phyloP scores from a whole-genome alignment of 1,139 yeast species.

The Blastobotrys elegans region DNA sequence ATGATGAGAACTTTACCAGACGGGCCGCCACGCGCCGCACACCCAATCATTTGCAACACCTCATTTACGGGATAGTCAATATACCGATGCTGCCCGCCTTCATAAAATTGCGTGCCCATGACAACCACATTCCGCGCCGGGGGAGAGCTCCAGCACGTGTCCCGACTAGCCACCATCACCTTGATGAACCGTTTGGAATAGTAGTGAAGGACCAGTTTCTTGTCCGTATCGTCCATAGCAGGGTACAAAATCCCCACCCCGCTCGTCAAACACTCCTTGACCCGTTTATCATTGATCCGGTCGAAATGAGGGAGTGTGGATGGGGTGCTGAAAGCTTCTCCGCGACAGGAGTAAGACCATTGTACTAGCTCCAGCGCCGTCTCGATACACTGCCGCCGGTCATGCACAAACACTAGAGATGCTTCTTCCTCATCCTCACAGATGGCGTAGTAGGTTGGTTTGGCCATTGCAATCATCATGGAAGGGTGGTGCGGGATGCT shows the following conservation, averaged over 20 bases:
- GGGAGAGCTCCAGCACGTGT: conserved; percentile 49
- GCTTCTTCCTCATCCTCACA: conserved; percentile 19
- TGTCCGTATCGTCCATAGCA: conserved; percentile 56
- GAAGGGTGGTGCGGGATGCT: conserved; percentile 47
- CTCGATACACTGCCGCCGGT: conserved; percentile 52
- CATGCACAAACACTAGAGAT: conserved; percentile 52
- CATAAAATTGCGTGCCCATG: conserved; percentile 67
- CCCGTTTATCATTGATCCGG: conserved; percentile 44
- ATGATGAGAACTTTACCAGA: conserved; percentile 48
- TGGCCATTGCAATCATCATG: conserved; percentile 46
- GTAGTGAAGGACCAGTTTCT: conserved; percentile 48
- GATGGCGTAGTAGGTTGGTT: conserved; percentile 42
- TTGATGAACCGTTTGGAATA: conserved; percentile 47
- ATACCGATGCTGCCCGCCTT: conserved; percentile 67
- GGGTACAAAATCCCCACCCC: conserved; percentile 69
- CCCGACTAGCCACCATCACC: conserved; percentile 55
- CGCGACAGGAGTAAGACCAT: conserved; percentile 31
- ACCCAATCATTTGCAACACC: conserved; percentile 70
- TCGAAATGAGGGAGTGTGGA: conserved; percentile 38
- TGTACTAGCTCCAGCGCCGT: conserved; percentile 45
- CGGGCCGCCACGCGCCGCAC: conserved; percentile 37
- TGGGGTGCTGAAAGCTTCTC: conserved; percentile 37
- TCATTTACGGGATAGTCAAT: conserved; percentile 65
- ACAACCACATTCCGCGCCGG: conserved; percentile 52
- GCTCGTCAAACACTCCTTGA: conserved; percentile 43